Evolutionary conservation across 2,329 filamentous ascomycete genomes (phyloP).

Genomic region (Claviceps maximensis): DNA sequence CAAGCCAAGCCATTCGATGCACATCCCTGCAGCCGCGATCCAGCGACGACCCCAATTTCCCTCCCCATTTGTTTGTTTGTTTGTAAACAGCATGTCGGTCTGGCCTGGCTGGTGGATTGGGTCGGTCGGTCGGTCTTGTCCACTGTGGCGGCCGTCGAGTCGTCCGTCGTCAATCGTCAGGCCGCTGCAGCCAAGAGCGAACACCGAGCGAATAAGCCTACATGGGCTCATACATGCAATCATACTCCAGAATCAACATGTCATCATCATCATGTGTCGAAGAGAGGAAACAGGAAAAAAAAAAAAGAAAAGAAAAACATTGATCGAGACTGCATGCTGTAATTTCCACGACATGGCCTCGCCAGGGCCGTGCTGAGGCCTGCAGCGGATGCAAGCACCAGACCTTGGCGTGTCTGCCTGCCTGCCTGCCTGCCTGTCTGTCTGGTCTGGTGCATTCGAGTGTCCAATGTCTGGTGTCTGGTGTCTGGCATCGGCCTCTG

Average conservation of each 20-base stretch:
- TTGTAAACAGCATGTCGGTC: neutral
- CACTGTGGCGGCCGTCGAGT: neutral
- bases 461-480: too few species aligned
- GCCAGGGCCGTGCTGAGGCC: conserved; percentile 1
- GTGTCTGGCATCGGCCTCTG: too few species aligned
- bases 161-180: neutral
- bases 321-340: neutral
- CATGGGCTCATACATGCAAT: neutral
- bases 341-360: conserved; percentile 7
- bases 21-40: conserved; percentile 22
- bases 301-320: neutral
- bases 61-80: neutral
- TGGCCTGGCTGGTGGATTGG: neutral
- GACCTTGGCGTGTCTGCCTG: too few species aligned
- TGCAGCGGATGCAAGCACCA: too few species aligned
- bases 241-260: neutral
- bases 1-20: neutral
- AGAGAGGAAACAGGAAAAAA: conserved; percentile 3
- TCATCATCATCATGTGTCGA: too few species aligned
- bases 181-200: neutral
- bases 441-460: too few species aligned
- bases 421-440: too few species aligned
- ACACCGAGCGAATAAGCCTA: neutral
- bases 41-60: conserved; percentile 10
- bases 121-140: neutral